phyloP scores from a whole-genome alignment of 495 filamentous ascomycete species.

The Pyronema domesticum region DNA sequence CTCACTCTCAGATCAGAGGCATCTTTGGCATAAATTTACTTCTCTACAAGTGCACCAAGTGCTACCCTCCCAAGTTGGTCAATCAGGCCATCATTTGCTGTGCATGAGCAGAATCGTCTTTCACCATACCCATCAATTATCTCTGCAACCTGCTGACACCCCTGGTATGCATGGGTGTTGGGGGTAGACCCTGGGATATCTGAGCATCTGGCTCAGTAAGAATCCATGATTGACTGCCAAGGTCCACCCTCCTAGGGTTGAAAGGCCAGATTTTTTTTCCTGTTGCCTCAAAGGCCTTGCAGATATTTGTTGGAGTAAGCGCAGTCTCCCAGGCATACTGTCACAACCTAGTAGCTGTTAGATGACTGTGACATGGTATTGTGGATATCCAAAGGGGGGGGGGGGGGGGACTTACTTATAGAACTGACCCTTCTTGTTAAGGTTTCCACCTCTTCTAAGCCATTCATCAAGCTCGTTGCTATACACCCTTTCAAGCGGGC shows the following conservation, averaged over 20 bases:
- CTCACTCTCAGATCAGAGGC: no score
- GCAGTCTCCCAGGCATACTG: no score
- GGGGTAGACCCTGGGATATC: not conserved
- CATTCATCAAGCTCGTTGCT: not conserved
- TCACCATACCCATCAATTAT: not conserved
- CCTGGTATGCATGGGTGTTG: conserved; percentile 1
- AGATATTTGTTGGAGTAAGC: not conserved
- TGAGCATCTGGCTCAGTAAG: not conserved
- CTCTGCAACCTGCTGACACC: not conserved
- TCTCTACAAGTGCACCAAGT: not conserved
- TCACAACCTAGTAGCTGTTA: no score
- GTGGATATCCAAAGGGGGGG: no score
- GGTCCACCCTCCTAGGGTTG: not conserved
- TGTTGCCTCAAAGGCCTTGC: not conserved
- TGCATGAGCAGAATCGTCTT: not conserved
- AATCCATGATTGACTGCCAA: not conserved
- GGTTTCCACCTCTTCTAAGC: not conserved
- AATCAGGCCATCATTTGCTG: not conserved
- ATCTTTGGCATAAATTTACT: no score
- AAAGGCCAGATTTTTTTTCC: not conserved
- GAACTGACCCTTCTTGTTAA: not conserved
- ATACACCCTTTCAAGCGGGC: not conserved
- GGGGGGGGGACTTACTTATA: no score
- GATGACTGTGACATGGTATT: no score
- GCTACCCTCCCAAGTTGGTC: not conserved